Evolutionary conservation across 495 filamentous ascomycete species (phyloP), one percentile per base, ranked within the genome.

Genomic region (Aspergillus mulundensis): DNA sequence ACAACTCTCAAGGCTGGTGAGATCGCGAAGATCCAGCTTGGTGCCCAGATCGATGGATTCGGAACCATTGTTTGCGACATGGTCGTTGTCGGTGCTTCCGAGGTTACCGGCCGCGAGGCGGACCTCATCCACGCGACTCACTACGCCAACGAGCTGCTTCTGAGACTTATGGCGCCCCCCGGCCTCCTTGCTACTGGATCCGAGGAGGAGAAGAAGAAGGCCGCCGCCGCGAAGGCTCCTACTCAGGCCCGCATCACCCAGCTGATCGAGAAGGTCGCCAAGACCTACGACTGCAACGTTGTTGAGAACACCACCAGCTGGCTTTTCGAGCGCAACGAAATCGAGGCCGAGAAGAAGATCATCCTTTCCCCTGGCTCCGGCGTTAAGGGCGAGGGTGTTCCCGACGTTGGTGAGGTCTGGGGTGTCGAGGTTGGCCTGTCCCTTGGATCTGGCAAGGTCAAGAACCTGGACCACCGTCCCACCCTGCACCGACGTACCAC

Each of bases 251-350:
- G 90, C 69, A 96, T 98, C 57, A 91, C 87, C 54, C 78, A 82
- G 57, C 77, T 96, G 48, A 76, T 97, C 36, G 90, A 97, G 75
- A 97, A 95, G 81, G 82, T 98, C 19, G 90, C 87, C 61, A 88
- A 92, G 71, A 81, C 80, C 57, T 97, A 96, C 76, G 91, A 87
- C 57, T 93, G 89, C 80, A 96, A 86, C 60, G 74, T 98, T 38
- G 90, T 98, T 48, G 95, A 98, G 81, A 94, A 90, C 78, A 98
- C 94, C 43, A 98, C 94, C 43, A 91, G 88, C 67, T 97, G 93
- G 91, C 72, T 89, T 36, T 97, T 97, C 67, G 90, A 89, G 61
- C 87, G 88, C 66, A 96, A 97, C 71, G 94, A 97, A 69, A 98
- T 98, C 61, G 94, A 98, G 77, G 88, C 87, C 55, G 88, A 88